Conservation (phyloP, 2,329 filamentous ascomycete species). For the Periconia sp. region DNA sequence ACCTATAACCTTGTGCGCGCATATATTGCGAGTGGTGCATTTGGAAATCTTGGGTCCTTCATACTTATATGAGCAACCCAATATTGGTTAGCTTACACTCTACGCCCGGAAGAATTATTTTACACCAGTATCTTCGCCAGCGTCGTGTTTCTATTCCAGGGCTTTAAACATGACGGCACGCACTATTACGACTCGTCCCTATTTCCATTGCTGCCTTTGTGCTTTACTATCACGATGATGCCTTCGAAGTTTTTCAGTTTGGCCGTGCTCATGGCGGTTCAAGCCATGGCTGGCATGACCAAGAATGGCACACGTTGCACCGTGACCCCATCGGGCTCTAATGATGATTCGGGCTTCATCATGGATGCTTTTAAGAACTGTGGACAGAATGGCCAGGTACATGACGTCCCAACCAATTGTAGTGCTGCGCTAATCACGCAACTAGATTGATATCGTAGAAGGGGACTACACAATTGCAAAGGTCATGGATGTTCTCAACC, state of each 20-base stretch:
- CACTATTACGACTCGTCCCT: not conserved
- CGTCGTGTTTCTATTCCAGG: not conserved
- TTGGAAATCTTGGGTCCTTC: not conserved
- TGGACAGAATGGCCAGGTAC: constrained; percentile 21
- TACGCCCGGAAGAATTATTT: not conserved
- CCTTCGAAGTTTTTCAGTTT: constrained; percentile 7
- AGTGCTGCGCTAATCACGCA: not conserved
- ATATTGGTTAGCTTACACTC: not conserved
- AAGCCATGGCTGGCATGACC: constrained; percentile 21
- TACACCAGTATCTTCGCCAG: not conserved
- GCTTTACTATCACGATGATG: constrained; percentile 12
- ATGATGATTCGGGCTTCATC: constrained; percentile 24
- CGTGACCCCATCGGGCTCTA: constrained; percentile 22
- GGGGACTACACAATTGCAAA: constrained; percentile 30
- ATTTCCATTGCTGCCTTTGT: not conserved
- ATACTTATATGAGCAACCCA: not conserved
- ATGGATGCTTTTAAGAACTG: constrained; percentile 33
- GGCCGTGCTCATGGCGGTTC: constrained; percentile 7
- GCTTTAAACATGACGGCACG: not conserved
- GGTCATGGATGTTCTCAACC: constrained; percentile 28
- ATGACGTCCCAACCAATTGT: not conserved
- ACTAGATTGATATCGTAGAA: constrained; percentile 21
- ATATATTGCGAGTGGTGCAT: not conserved
- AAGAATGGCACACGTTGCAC: constrained; percentile 26
- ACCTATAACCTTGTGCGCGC: too few species aligned